Evolutionary conservation across 192 early-diverging fungal species (phyloP).

Genomic region (Backusella liffmaniae): DNA sequence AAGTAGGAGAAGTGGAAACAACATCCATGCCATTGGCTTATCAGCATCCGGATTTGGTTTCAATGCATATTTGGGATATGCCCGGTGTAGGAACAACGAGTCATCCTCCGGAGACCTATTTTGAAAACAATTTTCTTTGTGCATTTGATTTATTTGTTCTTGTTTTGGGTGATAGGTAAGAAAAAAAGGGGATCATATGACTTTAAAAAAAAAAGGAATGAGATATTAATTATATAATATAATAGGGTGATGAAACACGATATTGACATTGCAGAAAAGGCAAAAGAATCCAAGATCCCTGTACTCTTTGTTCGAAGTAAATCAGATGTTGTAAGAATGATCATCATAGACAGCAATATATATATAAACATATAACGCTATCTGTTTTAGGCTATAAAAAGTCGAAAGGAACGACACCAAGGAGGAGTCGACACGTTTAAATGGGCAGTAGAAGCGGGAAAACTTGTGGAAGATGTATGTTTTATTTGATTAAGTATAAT

Average conservation of each 20-base stretch:
- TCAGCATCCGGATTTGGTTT: constrained; percentile 35
- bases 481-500: not conserved
- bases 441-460: constrained; percentile 27
- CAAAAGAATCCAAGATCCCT: constrained; percentile 23
- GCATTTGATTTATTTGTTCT: constrained; percentile 39
- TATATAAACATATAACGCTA: not conserved
- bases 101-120: constrained; percentile 38
- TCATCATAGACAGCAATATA: not conserved
- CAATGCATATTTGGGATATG: constrained; percentile 41
- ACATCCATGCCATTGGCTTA: constrained; percentile 27
- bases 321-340: constrained; percentile 24
- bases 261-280: constrained; percentile 23
- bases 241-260: constrained; percentile 7
- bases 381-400: constrained; percentile 14
- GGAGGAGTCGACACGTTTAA: not conserved
- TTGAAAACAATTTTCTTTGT: constrained; percentile 38
- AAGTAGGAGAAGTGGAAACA: constrained; percentile 35
- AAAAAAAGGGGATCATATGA: not conserved
- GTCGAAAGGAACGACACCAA: not conserved
- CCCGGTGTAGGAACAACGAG: constrained; percentile 33
- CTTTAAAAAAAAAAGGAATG: constrained; percentile 1
- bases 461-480: constrained; percentile 29
- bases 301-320: constrained; percentile 34
- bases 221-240: not conserved
- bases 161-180: constrained; percentile 37